phyloP scores from a whole-genome alignment of 1,284 basidiomycete genomes.

The Vanrija sp. region DNA sequence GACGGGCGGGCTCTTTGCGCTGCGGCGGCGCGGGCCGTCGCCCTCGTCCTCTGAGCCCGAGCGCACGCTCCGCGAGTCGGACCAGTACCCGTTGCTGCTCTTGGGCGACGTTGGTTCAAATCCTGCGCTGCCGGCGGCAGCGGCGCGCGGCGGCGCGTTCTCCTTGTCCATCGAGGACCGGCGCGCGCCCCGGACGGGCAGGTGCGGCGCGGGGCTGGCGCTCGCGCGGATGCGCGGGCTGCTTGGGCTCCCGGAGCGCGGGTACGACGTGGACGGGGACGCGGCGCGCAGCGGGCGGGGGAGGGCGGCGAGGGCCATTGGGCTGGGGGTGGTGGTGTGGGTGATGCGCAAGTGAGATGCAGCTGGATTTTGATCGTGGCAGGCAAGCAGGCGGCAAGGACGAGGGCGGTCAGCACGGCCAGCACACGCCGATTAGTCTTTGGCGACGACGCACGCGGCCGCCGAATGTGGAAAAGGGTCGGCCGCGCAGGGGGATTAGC shows the following conservation, averaged over 20 bases:
- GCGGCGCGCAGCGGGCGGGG: conserved; percentile 2
- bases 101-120: background rate
- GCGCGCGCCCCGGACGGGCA: conserved; percentile 8
- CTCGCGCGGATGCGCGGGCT: conserved; percentile 5
- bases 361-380: too few species aligned
- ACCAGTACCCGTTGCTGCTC: too few species aligned
- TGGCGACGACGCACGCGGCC: too few species aligned
- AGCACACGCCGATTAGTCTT: too few species aligned
- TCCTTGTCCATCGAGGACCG: conserved; percentile 6
- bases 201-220: conserved; percentile 7
- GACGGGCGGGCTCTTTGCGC: background rate
- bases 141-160: conserved; percentile 1
- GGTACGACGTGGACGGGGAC: conserved; percentile 1
- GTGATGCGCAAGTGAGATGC: too few species aligned
- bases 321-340: background rate
- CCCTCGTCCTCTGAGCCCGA: conserved; percentile 10
- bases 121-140: background rate
- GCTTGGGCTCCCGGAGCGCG: background rate
- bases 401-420: too few species aligned
- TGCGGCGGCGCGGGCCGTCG: conserved; percentile 1
- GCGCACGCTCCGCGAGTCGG: background rate
- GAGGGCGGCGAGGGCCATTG: conserved; percentile 12
- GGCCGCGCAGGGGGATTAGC: too few species aligned
- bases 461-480: too few species aligned
- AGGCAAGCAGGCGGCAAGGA: too few species aligned